These are phyloP conservation scores for Heliamphora pulchella DNA, from an alignment of 179 eudicot species.

Conservation along the genomic window DNA sequence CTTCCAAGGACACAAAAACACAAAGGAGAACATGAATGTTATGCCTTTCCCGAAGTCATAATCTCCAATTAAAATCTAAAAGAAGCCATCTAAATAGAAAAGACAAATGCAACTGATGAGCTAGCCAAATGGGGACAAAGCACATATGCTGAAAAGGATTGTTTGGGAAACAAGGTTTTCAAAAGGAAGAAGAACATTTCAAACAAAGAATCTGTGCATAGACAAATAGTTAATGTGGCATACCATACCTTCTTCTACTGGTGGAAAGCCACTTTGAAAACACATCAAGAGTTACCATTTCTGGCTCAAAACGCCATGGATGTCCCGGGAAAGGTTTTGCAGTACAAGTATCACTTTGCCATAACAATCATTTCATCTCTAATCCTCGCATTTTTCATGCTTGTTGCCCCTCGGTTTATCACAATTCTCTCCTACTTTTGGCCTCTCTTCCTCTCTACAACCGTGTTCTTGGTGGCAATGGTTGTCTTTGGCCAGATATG, in stretches of 20 bases:
- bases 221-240: not conserved
- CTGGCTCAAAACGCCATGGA: constrained; percentile 24
- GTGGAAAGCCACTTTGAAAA: not conserved
- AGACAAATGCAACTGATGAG: not conserved
- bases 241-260: constrained; percentile 8
- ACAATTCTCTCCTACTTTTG: constrained; percentile 34
- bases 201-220: constrained; percentile 23
- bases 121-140: not conserved
- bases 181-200: constrained; percentile 5
- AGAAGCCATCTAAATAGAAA: not conserved
- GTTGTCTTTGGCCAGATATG: constrained; percentile 24
- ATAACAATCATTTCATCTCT: constrained; percentile 12
- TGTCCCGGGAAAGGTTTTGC: constrained; percentile 25
- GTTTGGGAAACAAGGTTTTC: constrained; percentile 5
- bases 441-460: constrained; percentile 47
- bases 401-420: constrained; percentile 21
- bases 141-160: not conserved
- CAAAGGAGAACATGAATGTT: constrained; percentile 12
- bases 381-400: constrained; percentile 10
- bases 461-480: constrained; percentile 26
- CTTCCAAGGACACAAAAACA: not conserved
- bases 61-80: not conserved
- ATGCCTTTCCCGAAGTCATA: not conserved
- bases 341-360: constrained; percentile 30
- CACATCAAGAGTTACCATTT: not conserved